Evolutionary conservation across 306 rosid genomes (phyloP), one percentile per base, ranked within the genome.

Genomic region (Glycyrrhiza uralensis): DNA sequence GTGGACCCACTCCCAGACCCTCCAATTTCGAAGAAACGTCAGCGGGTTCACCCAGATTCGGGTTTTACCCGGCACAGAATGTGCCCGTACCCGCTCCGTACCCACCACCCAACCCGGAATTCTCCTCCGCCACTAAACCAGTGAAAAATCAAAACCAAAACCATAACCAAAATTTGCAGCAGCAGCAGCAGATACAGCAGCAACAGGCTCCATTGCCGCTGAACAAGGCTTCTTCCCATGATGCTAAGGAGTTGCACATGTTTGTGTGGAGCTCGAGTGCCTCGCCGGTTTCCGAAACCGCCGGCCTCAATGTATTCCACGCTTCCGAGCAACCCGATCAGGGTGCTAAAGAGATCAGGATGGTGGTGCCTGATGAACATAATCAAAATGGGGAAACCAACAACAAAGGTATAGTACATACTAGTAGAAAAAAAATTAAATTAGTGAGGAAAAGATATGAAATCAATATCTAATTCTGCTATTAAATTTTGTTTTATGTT

Each of bases 231-330:
- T 65, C 55, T 2, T 51, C 60, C 2, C 83, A 87, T 41, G 96
- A 91, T 38, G 95, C 90, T 0, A 91, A 91, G 39, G 97, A 91
- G 79, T 86, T 91, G 2, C 97, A 91, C 66, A 89, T 91, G 97
- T 91, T 89, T 23, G 97, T 91, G 33, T 91, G 97, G 97, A 91
- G 97, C 70, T 89, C 97, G 0, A 89, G 92, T 30, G 89, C 79
- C 0, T 91, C 97, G 1, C 96, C 97, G 9, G 96, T 91, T 32
- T 88, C 97, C 0, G 96, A 93, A 24, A 81, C 67, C 15, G 86
- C 83, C 0, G 96, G 92, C 3, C 86, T 92, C 52, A 91, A 87
- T 26, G 87, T 81, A 0, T 85, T 93, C 12, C 82, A 82, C 2
- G 65, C 81, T 2, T 71, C 96, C 0, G 93, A 93, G 57, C 93